phyloP scores from a whole-genome alignment of 805 yeast genomes.

The Starmera dryadoides region DNA sequence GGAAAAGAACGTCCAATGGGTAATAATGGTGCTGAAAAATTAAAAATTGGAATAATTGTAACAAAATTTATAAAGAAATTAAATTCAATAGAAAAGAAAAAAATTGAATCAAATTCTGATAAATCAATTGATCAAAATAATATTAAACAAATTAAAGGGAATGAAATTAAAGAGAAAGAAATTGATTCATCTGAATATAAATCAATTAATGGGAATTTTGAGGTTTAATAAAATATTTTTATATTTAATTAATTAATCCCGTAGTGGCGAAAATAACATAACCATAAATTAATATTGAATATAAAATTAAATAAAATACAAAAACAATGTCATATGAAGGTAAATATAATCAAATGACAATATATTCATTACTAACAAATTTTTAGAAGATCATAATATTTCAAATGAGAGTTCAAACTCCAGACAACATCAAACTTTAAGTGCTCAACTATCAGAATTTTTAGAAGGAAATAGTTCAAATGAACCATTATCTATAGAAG shows the following conservation, averaged over 20 bases:
- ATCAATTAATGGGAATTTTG: too few species aligned
- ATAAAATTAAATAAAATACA: background rate
- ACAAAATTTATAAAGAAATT: constrained; percentile 45
- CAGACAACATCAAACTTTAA: constrained; percentile 14
- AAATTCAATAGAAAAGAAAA: background rate
- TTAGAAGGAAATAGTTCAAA: constrained; percentile 6
- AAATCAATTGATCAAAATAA: background rate
- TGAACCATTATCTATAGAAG: too few species aligned
- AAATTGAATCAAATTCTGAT: too few species aligned
- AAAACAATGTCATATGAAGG: constrained; percentile 28
- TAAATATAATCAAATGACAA: constrained; percentile 6
- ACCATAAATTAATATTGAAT: background rate
- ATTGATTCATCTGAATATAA: constrained; percentile 23
- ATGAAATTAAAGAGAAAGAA: background rate
- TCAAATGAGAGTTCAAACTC: constrained; percentile 4
- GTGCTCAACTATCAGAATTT: constrained; percentile 8
- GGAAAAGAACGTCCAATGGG: constrained; percentile 41
- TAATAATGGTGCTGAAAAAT: constrained; percentile 33
- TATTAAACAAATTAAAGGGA: background rate
- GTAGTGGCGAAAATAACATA: too few species aligned
- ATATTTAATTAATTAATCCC: too few species aligned
- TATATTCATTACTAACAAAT: background rate
- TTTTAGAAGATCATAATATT: constrained; percentile 19
- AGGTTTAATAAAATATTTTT: too few species aligned
- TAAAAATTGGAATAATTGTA: constrained; percentile 43